Evolutionary conservation across 495 filamentous ascomycete species (phyloP).

Genomic region (Sphaerosporella brunnea): DNA sequence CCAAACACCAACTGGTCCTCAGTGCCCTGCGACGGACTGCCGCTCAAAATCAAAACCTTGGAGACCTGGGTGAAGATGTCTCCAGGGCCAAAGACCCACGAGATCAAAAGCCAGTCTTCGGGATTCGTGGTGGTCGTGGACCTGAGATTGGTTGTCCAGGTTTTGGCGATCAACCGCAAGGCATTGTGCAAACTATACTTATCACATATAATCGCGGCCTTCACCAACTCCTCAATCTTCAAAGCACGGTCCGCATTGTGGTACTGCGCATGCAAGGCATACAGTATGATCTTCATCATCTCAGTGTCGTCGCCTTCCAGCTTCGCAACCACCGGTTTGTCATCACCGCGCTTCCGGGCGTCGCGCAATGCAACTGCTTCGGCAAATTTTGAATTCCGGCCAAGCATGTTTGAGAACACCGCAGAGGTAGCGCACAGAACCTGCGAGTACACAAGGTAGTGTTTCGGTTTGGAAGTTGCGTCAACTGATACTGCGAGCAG

Average conservation of each 20-base stretch:
- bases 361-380: not conserved
- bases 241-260: not conserved
- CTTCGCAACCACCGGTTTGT: not conserved
- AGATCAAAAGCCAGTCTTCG: not conserved
- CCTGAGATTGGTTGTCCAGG: not conserved
- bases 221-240: not conserved
- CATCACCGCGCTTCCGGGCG: not conserved
- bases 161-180: not conserved
- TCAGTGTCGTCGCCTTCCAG: not conserved
- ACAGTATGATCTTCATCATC: not conserved
- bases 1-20: not conserved
- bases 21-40: not conserved
- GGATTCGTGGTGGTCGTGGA: not conserved
- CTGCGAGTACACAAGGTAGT: not conserved
- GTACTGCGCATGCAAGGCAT: not conserved
- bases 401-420: not conserved
- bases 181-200: not conserved
- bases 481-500: not conserved
- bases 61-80: not conserved
- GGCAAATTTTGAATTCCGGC: not conserved
- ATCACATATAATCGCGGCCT: not conserved
- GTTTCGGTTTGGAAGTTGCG: not conserved
- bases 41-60: not conserved
- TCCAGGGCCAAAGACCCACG: conserved; percentile 1
- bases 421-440: not conserved